A percentile compares a stretch with the other conserved stretches of the same genome.
Evolutionary conservation across 2,329 filamentous ascomycete species (phyloP).

Genomic region (Didymellaceae sp.): DNA sequence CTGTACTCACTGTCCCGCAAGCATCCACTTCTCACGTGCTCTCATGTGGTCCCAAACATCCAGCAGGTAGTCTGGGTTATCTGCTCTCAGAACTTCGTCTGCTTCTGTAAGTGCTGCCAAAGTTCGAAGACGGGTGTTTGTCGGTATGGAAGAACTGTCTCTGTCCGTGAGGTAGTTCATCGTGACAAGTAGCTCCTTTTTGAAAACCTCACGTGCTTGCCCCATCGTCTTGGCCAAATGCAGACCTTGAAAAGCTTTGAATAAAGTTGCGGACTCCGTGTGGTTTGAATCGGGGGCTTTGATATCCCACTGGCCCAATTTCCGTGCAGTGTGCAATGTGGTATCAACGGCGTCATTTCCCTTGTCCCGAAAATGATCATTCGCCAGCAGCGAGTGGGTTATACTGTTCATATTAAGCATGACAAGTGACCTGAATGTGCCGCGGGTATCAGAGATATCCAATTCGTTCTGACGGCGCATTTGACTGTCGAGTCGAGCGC

Average conservation of each 20-base stretch:
- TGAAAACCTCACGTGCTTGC: constrained; percentile 64
- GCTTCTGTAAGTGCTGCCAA: constrained; percentile 81
- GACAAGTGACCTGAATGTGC: constrained; percentile 77
- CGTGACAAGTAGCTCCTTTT: constrained; percentile 63
- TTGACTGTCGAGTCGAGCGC: constrained; percentile 88
- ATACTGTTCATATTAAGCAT: constrained; percentile 84
- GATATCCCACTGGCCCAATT: constrained; percentile 90
- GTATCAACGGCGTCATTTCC: constrained; percentile 69
- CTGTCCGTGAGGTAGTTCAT: constrained; percentile 47
- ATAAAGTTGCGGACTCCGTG: constrained; percentile 73
- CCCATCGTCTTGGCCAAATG: constrained; percentile 67
- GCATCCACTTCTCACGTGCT: constrained; percentile 77
- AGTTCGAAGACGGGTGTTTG: constrained; percentile 38
- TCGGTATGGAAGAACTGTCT: constrained; percentile 32
- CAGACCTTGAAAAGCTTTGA: constrained; percentile 81
- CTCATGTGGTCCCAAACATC: constrained; percentile 69
- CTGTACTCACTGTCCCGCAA: constrained; percentile 71
- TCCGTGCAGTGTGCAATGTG: constrained; percentile 79
- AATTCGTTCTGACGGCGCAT: constrained; percentile 67
- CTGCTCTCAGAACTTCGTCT: constrained; percentile 73
- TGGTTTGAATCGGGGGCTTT: constrained; percentile 70
- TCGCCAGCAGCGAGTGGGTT: constrained; percentile 78
- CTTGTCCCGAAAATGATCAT: constrained; percentile 66
- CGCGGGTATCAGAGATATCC: constrained; percentile 67
- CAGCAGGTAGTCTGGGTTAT: constrained; percentile 66